These are phyloP conservation scores for Pulveroboletus sp. DNA, from an alignment of 768 basidiomycete species.

Conservation along the genomic window DNA sequence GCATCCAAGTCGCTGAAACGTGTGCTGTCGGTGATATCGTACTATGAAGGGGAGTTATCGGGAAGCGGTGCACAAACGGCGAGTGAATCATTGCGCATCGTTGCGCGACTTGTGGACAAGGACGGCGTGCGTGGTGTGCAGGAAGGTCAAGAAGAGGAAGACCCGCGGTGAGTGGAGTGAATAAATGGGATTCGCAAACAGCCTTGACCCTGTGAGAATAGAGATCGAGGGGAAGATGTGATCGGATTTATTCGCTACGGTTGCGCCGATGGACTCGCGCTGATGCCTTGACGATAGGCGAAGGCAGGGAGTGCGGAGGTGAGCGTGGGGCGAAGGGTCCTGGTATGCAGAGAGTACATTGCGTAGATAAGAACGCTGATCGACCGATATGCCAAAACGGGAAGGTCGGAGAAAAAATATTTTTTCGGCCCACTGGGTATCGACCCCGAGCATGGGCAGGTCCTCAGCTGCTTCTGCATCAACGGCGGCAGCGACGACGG, in stretches of 20 bases:
- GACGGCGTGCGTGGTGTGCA: constrained; percentile 50
- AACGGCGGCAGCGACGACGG: constrained; percentile 2
- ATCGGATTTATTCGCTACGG: constrained; percentile 55
- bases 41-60: constrained; percentile 52
- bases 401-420: constrained; percentile 15
- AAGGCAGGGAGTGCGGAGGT: constrained; percentile 1
- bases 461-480: not conserved
- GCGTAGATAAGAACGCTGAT: constrained; percentile 19
- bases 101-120: constrained; percentile 58
- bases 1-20: constrained; percentile 39
- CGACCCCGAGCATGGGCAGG: constrained; percentile 27
- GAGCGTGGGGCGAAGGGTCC: too few relatives aligned
- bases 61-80: constrained; percentile 44
- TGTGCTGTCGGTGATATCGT: constrained; percentile 42
- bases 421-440: constrained; percentile 11
- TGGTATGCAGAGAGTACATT: too few relatives aligned
- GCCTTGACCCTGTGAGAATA: constrained; percentile 17
- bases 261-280: constrained; percentile 49
- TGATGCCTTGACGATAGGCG: constrained; percentile 42
- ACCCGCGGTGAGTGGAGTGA: constrained; percentile 44
- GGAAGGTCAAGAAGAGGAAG: constrained; percentile 30
- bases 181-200: constrained; percentile 1
- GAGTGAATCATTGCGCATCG: constrained; percentile 51
- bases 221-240: constrained; percentile 46
- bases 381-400: constrained; percentile 16